Conservation (phyloP, 352 stramenopile species). For the Pilasporangium apinafurcum region DNA sequence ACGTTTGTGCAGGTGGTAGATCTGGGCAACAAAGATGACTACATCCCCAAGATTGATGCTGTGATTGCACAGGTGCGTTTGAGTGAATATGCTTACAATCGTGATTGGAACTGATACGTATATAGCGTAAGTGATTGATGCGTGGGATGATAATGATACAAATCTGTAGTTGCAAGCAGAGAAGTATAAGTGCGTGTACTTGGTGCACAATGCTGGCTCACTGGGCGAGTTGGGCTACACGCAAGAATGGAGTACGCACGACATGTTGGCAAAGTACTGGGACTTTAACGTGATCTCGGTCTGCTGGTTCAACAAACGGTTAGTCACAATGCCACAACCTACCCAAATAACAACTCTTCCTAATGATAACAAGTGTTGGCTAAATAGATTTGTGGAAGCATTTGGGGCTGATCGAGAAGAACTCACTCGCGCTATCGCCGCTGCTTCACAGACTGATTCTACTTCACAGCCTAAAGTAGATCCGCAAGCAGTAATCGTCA, state of each 20-base stretch:
- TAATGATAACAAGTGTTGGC: not conserved
- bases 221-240: conserved; percentile 58
- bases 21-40: conserved; percentile 31
- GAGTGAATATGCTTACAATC: conserved; percentile 1
- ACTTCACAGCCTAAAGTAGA: not conserved
- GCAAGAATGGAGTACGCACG: conserved; percentile 38
- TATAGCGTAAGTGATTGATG: not conserved
- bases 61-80: conserved; percentile 21
- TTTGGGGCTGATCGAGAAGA: conserved; percentile 47
- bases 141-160: not conserved
- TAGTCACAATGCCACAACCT: too few relatives aligned
- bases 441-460: not conserved
- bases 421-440: conserved; percentile 3
- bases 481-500: conserved; percentile 54
- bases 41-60: conserved; percentile 40
- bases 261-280: conserved; percentile 45
- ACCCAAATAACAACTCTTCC: too few relatives aligned
- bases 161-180: conserved; percentile 14
- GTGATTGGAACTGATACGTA: not conserved
- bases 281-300: conserved; percentile 85
- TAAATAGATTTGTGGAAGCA: conserved; percentile 37
- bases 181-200: conserved; percentile 32
- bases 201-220: conserved; percentile 85
- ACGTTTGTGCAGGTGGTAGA: conserved; percentile 38
- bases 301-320: conserved; percentile 76